These are phyloP conservation scores for Dovyalis caffra DNA, from an alignment of 345 rosid species.

Conservation along the genomic window DNA sequence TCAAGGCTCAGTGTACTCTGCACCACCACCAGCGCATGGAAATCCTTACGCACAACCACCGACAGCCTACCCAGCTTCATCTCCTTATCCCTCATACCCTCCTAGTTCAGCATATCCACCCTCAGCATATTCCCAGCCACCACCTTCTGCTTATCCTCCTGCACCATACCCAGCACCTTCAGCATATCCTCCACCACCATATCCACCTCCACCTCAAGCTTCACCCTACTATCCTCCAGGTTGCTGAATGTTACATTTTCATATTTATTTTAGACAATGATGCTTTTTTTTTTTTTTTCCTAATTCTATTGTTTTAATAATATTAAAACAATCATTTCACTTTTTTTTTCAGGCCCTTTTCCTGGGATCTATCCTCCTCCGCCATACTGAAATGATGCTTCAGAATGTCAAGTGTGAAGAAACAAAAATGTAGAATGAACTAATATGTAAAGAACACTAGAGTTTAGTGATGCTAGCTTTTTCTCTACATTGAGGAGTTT, in stretches of 20 bases:
- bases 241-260: slow-evolving; percentile 7
- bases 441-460: not conserved
- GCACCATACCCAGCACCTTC: slow-evolving; percentile 24
- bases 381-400: slow-evolving; percentile 42
- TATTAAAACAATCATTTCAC: not conserved
- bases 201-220: slow-evolving; percentile 35
- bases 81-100: slow-evolving; percentile 25
- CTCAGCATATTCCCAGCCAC: slow-evolving; percentile 29
- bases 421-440: not conserved
- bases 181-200: slow-evolving; percentile 26
- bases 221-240: slow-evolving; percentile 58
- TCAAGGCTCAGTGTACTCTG: slow-evolving; percentile 4
- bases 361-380: slow-evolving; percentile 61
- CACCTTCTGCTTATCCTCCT: slow-evolving; percentile 18
- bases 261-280: not conserved
- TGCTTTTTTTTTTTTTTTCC: no score
- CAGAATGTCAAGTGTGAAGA: not conserved
- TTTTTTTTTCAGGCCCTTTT: slow-evolving; percentile 43
- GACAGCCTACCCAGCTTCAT: slow-evolving; percentile 19
- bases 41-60: slow-evolving; percentile 24
- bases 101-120: slow-evolving; percentile 27
- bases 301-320: not conserved
- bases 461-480: not conserved
- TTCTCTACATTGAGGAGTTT: not conserved
- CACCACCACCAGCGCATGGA: not conserved